A percentile compares a stretch with the other conserved stretches of the same genome.
phyloP scores from a whole-genome alignment of 2,329 filamentous ascomycete species.

The Fusarium sp. region DNA sequence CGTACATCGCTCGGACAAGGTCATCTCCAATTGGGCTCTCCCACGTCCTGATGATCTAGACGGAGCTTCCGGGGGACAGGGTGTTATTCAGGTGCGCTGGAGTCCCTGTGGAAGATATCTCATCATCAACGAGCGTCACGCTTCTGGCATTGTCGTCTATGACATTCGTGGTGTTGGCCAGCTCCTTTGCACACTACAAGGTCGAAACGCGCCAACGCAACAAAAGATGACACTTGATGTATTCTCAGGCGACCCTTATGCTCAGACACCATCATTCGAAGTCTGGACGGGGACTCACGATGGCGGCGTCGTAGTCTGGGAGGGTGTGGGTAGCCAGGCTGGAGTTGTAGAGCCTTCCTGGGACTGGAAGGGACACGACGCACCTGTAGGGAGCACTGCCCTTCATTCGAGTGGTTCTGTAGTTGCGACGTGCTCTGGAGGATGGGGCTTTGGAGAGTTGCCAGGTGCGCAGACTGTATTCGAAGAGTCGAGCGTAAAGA shows the following conservation, averaged over 20 bases:
- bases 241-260: conserved; percentile 54
- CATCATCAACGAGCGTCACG: conserved; percentile 69
- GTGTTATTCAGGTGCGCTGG: conserved; percentile 70
- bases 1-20: conserved; percentile 62
- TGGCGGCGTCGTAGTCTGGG: conserved; percentile 68
- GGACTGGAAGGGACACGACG: conserved; percentile 60
- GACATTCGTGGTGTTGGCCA: conserved; percentile 69
- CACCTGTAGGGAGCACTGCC: conserved; percentile 60
- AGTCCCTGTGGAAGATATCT: conserved; percentile 72
- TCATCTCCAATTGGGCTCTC: conserved; percentile 69
- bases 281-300: conserved; percentile 69
- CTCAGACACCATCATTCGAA: conserved; percentile 59
- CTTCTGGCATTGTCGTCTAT: conserved; percentile 67
- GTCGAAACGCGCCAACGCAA: conserved; percentile 62
- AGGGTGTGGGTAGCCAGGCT: conserved; percentile 60
- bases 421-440: conserved; percentile 66
- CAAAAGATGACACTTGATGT: conserved; percentile 68
- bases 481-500: conserved; percentile 38
- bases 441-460: conserved; percentile 53
- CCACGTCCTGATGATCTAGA: conserved; percentile 68
- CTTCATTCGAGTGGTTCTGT: conserved; percentile 67
- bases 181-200: conserved; percentile 64
- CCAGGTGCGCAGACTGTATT: conserved; percentile 26
- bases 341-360: conserved; percentile 59
- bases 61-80: conserved; percentile 70